Evolutionary conservation across 2,329 filamentous ascomycete species (phyloP).

Genomic region (Mollisiaceae sp.): DNA sequence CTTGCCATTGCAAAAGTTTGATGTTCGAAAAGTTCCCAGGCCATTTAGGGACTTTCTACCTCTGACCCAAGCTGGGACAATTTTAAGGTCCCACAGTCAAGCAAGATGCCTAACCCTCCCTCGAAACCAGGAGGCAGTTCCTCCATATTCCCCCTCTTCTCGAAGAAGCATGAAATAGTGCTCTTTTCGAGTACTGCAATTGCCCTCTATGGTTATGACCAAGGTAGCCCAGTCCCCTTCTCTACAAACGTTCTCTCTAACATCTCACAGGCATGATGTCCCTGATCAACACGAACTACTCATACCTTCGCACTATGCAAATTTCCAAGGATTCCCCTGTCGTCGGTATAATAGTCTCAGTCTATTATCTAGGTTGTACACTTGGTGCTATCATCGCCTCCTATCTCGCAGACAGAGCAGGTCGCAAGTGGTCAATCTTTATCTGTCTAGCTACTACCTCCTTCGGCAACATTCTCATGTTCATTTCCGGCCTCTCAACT

Average conservation of each 20-base stretch:
- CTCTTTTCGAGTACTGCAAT: slow-evolving; percentile 47
- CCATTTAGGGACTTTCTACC: neutral
- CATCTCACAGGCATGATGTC: slow-evolving; percentile 69
- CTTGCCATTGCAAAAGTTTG: neutral
- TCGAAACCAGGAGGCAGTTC: slow-evolving; percentile 32
- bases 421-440: slow-evolving; percentile 61
- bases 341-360: slow-evolving; percentile 63
- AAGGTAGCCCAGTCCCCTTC: slow-evolving; percentile 53
- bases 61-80: neutral
- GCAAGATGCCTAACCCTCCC: slow-evolving; percentile 42
- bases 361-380: slow-evolving; percentile 67
- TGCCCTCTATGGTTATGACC: slow-evolving; percentile 82
- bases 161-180: slow-evolving; percentile 45
- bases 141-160: slow-evolving; percentile 36
- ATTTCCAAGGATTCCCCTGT: slow-evolving; percentile 55
- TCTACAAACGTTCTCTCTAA: slow-evolving; percentile 10
- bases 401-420: slow-evolving; percentile 57
- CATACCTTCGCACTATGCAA: slow-evolving; percentile 62
- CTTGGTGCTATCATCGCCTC: slow-evolving; percentile 61
- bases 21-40: neutral
- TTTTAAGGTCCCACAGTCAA: neutral
- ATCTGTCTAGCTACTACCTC: slow-evolving; percentile 57
- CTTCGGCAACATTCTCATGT: slow-evolving; percentile 65
- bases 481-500: slow-evolving; percentile 57
- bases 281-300: slow-evolving; percentile 60